Evolutionary conservation across 2,329 filamentous ascomycete species (phyloP).

Genomic region (Fusarium mangiferae): DNA sequence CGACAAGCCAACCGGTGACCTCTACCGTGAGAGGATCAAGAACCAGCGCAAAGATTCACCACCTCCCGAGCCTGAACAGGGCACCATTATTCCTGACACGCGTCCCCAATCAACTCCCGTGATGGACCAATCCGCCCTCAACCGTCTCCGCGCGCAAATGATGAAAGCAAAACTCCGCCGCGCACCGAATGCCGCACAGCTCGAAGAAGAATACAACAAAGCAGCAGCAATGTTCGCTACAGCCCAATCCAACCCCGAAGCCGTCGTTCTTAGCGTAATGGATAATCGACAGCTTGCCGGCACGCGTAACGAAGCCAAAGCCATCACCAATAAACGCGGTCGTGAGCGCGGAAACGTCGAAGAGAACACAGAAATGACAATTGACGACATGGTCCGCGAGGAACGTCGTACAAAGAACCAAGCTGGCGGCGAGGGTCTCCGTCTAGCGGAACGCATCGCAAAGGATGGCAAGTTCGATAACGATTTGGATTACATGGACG

Average conservation of each 20-base stretch:
- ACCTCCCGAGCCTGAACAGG: constrained; percentile 59
- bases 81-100: constrained; percentile 61
- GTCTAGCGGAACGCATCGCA: constrained; percentile 91
- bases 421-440: constrained; percentile 80
- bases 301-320: constrained; percentile 76
- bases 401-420: constrained; percentile 86
- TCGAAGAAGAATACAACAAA: constrained; percentile 86
- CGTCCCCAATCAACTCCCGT: constrained; percentile 53
- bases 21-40: constrained; percentile 81
- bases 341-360: constrained; percentile 85
- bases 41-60: constrained; percentile 57
- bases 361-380: constrained; percentile 94
- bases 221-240: constrained; percentile 71
- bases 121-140: constrained; percentile 82
- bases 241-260: constrained; percentile 68
- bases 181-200: constrained; percentile 76
- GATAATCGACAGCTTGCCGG: constrained; percentile 90
- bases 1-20: constrained; percentile 86
- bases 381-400: constrained; percentile 97
- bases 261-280: constrained; percentile 84
- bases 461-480: constrained; percentile 92
- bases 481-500: constrained; percentile 96
- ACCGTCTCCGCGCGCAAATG: constrained; percentile 90
- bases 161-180: constrained; percentile 94
- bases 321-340: constrained; percentile 82